Percentiles rank a stretch among this genome's conserved stretches.
These are phyloP conservation scores for Chamaecrista fasciculata DNA, from an alignment of 306 rosid species.

Conservation along the genomic window DNA sequence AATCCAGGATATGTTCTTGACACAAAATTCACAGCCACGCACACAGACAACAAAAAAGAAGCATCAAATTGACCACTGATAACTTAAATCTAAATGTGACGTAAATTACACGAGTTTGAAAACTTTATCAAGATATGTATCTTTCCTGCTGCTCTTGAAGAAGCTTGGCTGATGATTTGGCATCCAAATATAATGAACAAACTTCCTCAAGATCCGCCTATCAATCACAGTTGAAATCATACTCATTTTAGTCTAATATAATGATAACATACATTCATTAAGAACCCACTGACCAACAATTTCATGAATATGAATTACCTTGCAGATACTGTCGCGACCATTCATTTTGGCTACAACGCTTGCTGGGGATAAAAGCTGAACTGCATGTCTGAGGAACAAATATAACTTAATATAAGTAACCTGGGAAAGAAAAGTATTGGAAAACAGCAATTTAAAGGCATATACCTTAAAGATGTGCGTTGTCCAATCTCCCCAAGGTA, in stretches of 20 bases:
- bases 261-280: conserved; percentile 9
- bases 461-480: conserved; percentile 76
- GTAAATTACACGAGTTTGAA: conserved; percentile 4
- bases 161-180: conserved; percentile 79
- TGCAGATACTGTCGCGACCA: conserved; percentile 85
- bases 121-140: conserved; percentile 53
- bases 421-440: conserved; percentile 6
- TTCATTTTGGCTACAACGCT: conserved; percentile 91
- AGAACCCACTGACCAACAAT: conserved; percentile 11
- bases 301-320: conserved; percentile 61
- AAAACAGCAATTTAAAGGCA: conserved; percentile 29
- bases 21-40: conserved; percentile 5
- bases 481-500: conserved; percentile 90
- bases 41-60: conserved; percentile 12
- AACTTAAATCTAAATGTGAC: conserved; percentile 1
- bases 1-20: neutral
- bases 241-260: neutral
- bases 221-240: neutral
- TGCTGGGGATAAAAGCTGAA: conserved; percentile 87
- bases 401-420: conserved; percentile 4
- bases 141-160: conserved; percentile 94
- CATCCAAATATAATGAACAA: conserved; percentile 59
- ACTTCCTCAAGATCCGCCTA: conserved; percentile 20
- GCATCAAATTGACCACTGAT: neutral
- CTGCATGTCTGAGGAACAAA: conserved; percentile 64